A percentile compares a stretch with the other conserved stretches of the same genome.
phyloP scores from a whole-genome alignment of 83 land plant species.

The Picea abies region DNA sequence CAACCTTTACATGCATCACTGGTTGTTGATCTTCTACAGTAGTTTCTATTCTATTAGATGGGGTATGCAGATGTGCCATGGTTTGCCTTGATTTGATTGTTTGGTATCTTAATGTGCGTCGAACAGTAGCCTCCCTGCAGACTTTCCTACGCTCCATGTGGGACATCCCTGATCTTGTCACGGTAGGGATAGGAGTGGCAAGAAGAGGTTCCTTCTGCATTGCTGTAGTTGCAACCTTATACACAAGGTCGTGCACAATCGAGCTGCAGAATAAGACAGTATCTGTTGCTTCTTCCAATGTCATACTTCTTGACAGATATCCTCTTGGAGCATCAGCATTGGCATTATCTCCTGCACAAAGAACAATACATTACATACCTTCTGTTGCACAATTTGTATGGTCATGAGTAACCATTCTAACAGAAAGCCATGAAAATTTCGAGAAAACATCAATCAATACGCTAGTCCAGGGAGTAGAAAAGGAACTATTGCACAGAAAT shows the following conservation, averaged over 20 bases:
- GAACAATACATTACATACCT: background rate
- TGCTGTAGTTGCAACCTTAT: slow-evolving; percentile 6
- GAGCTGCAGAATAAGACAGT: slow-evolving; percentile 23
- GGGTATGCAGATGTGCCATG: slow-evolving; percentile 19
- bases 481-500: too few relatives aligned
- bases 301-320: slow-evolving; percentile 12
- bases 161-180: background rate
- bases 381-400: background rate
- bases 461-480: too few relatives aligned
- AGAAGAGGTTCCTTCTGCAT: slow-evolving; percentile 12
- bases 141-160: background rate
- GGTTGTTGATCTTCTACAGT: slow-evolving; percentile 12
- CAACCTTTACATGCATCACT: slow-evolving; percentile 15
- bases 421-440: too few relatives aligned
- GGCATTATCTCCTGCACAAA: background rate
- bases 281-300: slow-evolving; percentile 20
- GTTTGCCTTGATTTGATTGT: slow-evolving; percentile 17
- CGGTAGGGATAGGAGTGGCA: slow-evolving; percentile 3
- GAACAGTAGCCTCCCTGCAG: slow-evolving; percentile 1
- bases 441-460: too few relatives aligned
- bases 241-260: slow-evolving; percentile 22
- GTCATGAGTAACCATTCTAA: background rate
- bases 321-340: background rate
- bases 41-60: slow-evolving; percentile 11
- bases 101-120: slow-evolving; percentile 14